These are phyloP conservation scores for Heliocybe sulcata DNA, from an alignment of 1,284 basidiomycete species.

Conservation along the genomic window DNA sequence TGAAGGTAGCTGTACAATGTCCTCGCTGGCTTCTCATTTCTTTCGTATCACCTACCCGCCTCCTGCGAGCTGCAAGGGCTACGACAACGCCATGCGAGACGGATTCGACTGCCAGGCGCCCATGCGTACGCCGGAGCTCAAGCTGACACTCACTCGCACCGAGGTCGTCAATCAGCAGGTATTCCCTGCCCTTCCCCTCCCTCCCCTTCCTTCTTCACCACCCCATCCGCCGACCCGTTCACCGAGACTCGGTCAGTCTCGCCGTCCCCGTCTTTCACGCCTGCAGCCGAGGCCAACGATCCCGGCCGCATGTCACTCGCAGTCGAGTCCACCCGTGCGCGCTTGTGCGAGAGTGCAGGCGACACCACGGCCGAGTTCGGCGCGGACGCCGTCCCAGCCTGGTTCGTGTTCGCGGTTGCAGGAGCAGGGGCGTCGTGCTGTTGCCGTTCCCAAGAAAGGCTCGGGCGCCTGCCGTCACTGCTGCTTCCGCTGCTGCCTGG, in stretches of 20 bases:
- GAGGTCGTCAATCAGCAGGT: not conserved
- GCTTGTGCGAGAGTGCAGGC: not conserved
- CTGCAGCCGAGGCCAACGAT: not conserved
- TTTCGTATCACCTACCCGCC: too few species aligned
- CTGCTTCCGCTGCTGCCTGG: not conserved
- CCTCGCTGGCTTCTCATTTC: too few species aligned
- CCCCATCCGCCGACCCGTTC: not conserved
- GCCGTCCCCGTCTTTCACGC: not conserved
- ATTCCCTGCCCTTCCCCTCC: not conserved
- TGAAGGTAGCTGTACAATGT: too few species aligned
- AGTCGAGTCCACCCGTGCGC: not conserved
- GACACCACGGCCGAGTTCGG: not conserved
- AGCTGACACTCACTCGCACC: not conserved
- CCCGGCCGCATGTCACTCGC: not conserved
- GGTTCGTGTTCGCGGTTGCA: not conserved
- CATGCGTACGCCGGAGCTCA: too few species aligned
- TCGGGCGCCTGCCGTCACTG: not conserved
- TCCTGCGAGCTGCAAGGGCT: too few species aligned
- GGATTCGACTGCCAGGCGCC: too few species aligned
- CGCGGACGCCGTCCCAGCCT: not conserved
- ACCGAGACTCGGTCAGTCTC: not conserved
- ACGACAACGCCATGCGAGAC: too few species aligned
- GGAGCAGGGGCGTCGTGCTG: not conserved
- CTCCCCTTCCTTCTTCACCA: not conserved
- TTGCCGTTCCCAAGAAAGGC: slow-evolving; percentile 1